phyloP scores from a whole-genome alignment of 2,329 filamentous ascomycete species.

The Exophiala spinifera region DNA sequence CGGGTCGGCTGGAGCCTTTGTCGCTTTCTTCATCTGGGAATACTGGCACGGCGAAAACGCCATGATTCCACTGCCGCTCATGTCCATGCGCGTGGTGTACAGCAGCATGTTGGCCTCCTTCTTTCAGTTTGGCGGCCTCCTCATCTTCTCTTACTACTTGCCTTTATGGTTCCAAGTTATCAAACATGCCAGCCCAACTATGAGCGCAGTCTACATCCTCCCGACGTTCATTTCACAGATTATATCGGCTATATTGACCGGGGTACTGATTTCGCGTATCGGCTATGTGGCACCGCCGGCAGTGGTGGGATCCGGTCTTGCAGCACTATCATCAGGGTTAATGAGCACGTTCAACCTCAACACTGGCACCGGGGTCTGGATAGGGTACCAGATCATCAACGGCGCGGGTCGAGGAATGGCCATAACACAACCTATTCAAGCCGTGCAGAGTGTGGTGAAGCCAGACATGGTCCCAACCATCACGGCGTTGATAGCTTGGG shows the following conservation, averaged over 20 bases:
- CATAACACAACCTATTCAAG: constrained; percentile 31
- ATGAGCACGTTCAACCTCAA: constrained; percentile 32
- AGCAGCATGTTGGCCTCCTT: constrained; percentile 27
- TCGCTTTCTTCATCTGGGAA: constrained; percentile 33
- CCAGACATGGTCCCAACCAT: constrained; percentile 24
- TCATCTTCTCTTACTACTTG: constrained; percentile 35
- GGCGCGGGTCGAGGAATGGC: constrained; percentile 28
- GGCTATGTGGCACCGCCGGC: constrained; percentile 38
- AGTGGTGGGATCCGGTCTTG: constrained; percentile 31
- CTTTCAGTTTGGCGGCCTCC: constrained; percentile 31
- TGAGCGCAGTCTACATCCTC: constrained; percentile 27
- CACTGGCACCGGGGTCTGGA: constrained; percentile 29
- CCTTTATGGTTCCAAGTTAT: constrained; percentile 48
- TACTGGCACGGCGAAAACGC: constrained; percentile 22
- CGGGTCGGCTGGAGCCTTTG: constrained; percentile 29
- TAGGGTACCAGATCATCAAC: constrained; percentile 34
- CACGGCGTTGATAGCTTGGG: constrained; percentile 24
- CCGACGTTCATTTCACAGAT: constrained; percentile 26
- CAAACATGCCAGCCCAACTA: constrained; percentile 33
- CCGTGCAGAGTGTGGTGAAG: constrained; percentile 25
- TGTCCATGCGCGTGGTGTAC: constrained; percentile 18
- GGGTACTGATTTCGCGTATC: constrained; percentile 25
- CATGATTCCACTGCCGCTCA: constrained; percentile 27
- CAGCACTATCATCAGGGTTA: constrained; percentile 34
- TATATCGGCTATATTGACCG: constrained; percentile 15